A percentile compares a stretch with the other conserved stretches of the same genome.
Conservation (phyloP, 441 rosid genomes). For the Gossypium lobatum region DNA sequence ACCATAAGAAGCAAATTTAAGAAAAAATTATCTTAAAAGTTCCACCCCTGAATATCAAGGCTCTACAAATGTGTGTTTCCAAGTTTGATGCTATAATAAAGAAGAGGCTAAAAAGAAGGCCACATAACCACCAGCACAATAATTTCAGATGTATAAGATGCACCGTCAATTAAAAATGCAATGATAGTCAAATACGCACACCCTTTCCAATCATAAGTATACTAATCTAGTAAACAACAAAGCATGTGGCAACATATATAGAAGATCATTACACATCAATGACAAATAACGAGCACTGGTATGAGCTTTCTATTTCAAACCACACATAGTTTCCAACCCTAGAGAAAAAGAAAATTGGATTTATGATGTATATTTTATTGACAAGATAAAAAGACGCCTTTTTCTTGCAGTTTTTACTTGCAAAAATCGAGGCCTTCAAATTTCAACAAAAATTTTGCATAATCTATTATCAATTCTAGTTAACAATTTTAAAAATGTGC, state of each 20-base stretch:
- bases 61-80: neutral
- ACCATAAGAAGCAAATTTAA: neutral
- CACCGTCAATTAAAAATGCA: neutral
- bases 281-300: no score
- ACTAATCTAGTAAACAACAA: neutral
- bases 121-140: neutral
- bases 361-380: neutral
- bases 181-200: neutral
- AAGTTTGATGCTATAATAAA: neutral
- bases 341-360: neutral
- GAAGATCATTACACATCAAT: neutral
- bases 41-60: neutral
- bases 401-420: neutral
- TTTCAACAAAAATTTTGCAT: neutral
- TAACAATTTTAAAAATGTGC: neutral
- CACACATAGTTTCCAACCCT: neutral
- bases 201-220: neutral
- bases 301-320: neutral
- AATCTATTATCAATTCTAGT: neutral
- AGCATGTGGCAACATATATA: neutral
- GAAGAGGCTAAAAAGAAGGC: neutral
- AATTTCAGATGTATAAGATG: neutral
- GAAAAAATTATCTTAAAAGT: neutral
- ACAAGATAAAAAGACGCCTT: neutral
- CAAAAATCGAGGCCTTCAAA: neutral